Evolutionary conservation across 1,284 basidiomycete species (phyloP), one percentile per base, ranked within the genome.

Genomic region (Boletus semigastroideus): DNA sequence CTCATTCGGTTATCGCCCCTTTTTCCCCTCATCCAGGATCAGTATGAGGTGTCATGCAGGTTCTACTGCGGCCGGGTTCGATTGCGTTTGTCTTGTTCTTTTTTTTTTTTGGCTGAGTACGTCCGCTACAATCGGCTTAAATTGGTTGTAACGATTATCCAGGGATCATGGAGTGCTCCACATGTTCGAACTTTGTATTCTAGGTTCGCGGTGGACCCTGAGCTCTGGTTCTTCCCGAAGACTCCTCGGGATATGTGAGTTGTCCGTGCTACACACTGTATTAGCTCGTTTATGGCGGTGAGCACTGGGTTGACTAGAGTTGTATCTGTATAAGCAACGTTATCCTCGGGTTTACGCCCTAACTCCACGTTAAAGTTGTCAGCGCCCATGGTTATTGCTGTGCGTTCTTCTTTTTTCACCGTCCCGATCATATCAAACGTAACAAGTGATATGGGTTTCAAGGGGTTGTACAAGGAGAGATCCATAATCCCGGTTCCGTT

Each of bases 261-360:
- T 17, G 20, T 28, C 19, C 19, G 27, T 13, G 13, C 16, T 20
- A 34, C 16, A n/a, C 22, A n/a, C 36, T 20, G 28, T 31, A 42
- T 54, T 33, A n/a, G 42, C 16, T 28, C 13, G 25, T 49, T 49
- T 44, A 22, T 54, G 25, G 42, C n/a, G 47, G 17, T 14, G 31
- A 11, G 7, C n/a, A 20, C 31, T 30, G 37, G n/a, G 11, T 34
- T 28, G 33, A 54, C 33, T 22, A 27, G n/a, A n/a, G 28, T 27
- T 7, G 17, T 10, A 33, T 34, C 9, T 20, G 17, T 6, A 28
- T 22, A n/a, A 31, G 34, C 13, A 22, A 36, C 19, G n/a, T 19
- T 17, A 16, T 17, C 36, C 12, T 56, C 57, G 53, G 36, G n/a
- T 33, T 55, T 51, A 51, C 22, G 28, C 31, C 1, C 17, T 42